These are phyloP conservation scores for Colletotrichum falcatum DNA, from an alignment of 2,329 filamentous ascomycete genomes.

Conservation along the genomic window DNA sequence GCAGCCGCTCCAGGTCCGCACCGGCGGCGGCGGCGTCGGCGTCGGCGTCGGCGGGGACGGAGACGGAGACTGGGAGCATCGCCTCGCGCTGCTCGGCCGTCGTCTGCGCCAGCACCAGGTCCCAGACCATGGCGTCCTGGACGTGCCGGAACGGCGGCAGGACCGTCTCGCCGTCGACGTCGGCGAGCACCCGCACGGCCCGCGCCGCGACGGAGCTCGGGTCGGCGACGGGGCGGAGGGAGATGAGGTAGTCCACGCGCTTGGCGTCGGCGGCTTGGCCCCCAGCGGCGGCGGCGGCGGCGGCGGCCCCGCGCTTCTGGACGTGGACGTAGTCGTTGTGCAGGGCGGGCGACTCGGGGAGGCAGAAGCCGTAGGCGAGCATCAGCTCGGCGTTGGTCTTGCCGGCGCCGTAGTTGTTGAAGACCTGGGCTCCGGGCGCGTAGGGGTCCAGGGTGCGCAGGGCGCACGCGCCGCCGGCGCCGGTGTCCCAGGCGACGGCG, in stretches of 20 bases:
- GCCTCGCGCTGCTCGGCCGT: conserved; percentile 48
- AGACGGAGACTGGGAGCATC: conserved; percentile 46
- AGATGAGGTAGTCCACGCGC: conserved; percentile 62
- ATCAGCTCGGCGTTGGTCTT: conserved; percentile 81
- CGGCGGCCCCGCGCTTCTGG: conserved; percentile 55
- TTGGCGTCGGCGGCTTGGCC: conserved; percentile 40
- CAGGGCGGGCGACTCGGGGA: conserved; percentile 59
- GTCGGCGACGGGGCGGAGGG: conserved; percentile 61
- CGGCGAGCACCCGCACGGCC: conserved; percentile 52
- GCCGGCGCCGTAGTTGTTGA: conserved; percentile 77
- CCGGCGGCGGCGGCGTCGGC: conserved; percentile 12
- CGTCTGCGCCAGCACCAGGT: conserved; percentile 57
- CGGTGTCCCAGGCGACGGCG: conserved; percentile 68
- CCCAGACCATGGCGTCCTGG: conserved; percentile 65
- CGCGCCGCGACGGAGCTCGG: conserved; percentile 61
- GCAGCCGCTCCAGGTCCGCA: conserved; percentile 43
- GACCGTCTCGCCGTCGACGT: conserved; percentile 44
- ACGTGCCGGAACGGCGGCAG: conserved; percentile 61
- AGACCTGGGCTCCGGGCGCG: conserved; percentile 65
- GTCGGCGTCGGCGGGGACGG: too few species aligned
- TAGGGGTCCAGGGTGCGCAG: conserved; percentile 55
- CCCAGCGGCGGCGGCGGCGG: conserved; percentile 35
- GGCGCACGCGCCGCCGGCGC: conserved; percentile 53
- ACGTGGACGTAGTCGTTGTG: conserved; percentile 73
- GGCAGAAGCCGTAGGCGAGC: conserved; percentile 72